phyloP scores from a whole-genome alignment of 179 eudicot genomes.

The Beta macrorhiza region DNA sequence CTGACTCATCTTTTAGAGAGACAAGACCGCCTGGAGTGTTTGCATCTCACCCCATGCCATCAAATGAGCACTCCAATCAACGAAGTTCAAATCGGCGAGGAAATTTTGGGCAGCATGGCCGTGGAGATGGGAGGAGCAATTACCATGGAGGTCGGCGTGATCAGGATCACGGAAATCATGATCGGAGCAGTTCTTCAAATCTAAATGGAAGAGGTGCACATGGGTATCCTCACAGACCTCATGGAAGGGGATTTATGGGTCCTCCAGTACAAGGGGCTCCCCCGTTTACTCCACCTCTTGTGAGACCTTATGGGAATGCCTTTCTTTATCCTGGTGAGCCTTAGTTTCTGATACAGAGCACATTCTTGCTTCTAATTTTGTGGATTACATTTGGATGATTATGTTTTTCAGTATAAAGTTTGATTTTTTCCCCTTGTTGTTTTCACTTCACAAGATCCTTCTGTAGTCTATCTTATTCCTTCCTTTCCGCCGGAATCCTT shows the following conservation, averaged over 20 bases:
- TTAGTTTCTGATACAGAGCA: not conserved
- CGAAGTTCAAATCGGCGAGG: constrained; percentile 14
- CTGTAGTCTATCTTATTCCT: not conserved
- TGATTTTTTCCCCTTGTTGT: not conserved
- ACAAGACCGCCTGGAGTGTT: constrained; percentile 30
- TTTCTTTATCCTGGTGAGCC: constrained; percentile 14
- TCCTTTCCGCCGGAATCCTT: constrained; percentile 27
- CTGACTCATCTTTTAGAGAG: constrained; percentile 14
- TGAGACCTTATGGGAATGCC: constrained; percentile 12
- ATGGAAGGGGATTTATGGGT: constrained; percentile 6
- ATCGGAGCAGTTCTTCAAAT: constrained; percentile 7
- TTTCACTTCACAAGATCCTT: not conserved
- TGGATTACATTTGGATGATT: not conserved
- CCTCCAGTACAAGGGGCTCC: constrained; percentile 16
- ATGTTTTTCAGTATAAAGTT: not conserved
- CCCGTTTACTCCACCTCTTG: constrained; percentile 4
- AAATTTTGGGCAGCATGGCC: constrained; percentile 14
- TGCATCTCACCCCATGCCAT: constrained; percentile 39
- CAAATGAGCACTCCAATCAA: constrained; percentile 1
- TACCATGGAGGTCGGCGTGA: constrained; percentile 15
- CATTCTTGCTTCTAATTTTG: not conserved
- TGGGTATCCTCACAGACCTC: constrained; percentile 15
- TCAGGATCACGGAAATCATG: constrained; percentile 14
- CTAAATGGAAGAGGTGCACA: constrained; percentile 13
- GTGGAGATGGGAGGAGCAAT: constrained; percentile 21